Conservation (phyloP, 495 filamentous ascomycete genomes). For the Clavariopsis aquatica region DNA sequence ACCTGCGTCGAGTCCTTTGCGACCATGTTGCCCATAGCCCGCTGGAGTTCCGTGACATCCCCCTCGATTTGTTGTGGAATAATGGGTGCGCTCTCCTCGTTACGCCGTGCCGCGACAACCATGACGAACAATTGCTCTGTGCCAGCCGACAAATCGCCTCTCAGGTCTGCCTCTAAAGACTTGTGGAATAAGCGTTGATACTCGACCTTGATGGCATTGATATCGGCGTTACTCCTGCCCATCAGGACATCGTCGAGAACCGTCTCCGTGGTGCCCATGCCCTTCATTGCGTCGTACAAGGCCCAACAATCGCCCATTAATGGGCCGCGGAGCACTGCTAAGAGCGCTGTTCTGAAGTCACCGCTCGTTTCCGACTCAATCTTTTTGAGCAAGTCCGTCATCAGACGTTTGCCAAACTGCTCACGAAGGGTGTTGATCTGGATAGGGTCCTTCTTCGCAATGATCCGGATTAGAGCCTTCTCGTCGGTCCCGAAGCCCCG, state of each 20-base stretch:
- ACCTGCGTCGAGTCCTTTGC: conserved; percentile 76
- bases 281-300: conserved; percentile 67
- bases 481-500: conserved; percentile 92
- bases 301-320: conserved; percentile 67
- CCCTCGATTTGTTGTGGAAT: conserved; percentile 67
- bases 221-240: conserved; percentile 77
- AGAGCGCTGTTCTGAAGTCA: conserved; percentile 68
- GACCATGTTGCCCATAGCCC: conserved; percentile 67
- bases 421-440: conserved; percentile 69
- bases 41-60: conserved; percentile 71
- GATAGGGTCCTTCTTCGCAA: conserved; percentile 68
- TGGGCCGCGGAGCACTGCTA: conserved; percentile 75
- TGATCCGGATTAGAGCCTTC: conserved; percentile 63
- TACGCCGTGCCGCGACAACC: conserved; percentile 67
- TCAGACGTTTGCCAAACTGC: conserved; percentile 62
- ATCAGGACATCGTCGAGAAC: conserved; percentile 85
- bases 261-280: conserved; percentile 81
- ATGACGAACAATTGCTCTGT: conserved; percentile 79
- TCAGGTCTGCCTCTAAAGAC: conserved; percentile 62
- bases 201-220: conserved; percentile 73
- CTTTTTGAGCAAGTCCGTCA: conserved; percentile 68
- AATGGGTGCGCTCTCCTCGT: conserved; percentile 74
- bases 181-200: conserved; percentile 67
- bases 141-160: conserved; percentile 77
- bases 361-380: conserved; percentile 74